Evolutionary conservation across 306 rosid species (phyloP).

Genomic region (Nissolia schottii): DNA sequence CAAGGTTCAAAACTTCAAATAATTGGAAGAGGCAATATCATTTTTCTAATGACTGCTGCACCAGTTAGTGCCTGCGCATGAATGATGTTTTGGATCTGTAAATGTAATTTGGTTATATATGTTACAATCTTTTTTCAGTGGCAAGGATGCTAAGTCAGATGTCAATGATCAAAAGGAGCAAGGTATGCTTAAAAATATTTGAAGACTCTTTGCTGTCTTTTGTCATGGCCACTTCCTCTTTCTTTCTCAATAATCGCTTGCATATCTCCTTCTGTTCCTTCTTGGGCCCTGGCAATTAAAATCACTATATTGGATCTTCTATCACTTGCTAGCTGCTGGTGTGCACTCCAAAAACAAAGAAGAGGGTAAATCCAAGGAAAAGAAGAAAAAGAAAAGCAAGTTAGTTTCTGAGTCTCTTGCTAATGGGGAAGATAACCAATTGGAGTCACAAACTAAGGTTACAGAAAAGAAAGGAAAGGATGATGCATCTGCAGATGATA

Average conservation of each 20-base stretch:
- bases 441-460: conserved; percentile 17
- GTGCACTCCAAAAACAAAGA: conserved; percentile 19
- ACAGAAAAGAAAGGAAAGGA: conserved; percentile 32
- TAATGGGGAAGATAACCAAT: conserved; percentile 23
- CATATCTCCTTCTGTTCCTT: conserved; percentile 5
- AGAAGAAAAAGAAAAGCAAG: conserved; percentile 55
- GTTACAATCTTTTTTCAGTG: conserved; percentile 30
- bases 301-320: not conserved
- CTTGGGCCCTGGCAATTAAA: not conserved
- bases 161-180: conserved; percentile 32
- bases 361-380: conserved; percentile 40
- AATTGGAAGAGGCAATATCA: not conserved
- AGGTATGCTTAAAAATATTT: conserved; percentile 41
- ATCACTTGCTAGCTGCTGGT: conserved; percentile 22
- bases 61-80: not conserved
- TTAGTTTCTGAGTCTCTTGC: conserved; percentile 37
- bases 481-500: conserved; percentile 24
- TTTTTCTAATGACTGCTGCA: not conserved
- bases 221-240: not conserved
- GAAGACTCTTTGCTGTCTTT: not conserved
- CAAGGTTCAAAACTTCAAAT: not conserved
- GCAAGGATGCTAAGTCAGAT: conserved; percentile 35
- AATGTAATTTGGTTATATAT: not conserved
- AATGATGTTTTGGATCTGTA: conserved; percentile 1
- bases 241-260: not conserved